Evolutionary conservation across 495 filamentous ascomycete genomes (phyloP).

Genomic region (Penicillium roqueforti): DNA sequence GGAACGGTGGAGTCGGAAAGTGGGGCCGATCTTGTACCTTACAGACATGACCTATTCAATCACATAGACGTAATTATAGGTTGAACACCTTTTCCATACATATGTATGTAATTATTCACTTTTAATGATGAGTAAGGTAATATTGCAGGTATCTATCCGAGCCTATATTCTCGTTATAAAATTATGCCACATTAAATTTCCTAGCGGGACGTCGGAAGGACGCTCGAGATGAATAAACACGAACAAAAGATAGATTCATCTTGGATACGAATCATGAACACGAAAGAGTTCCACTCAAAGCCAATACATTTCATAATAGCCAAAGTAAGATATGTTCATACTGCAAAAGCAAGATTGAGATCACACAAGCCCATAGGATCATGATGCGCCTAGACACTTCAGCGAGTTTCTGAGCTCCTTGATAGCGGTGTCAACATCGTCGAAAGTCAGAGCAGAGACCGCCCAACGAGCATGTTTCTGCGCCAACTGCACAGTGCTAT

Average conservation of each 20-base stretch:
- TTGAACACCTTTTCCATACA: no score
- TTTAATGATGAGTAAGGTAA: no score
- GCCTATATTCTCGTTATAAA: no score
- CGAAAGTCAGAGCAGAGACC: conserved; percentile 93
- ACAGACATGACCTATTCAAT: no score
- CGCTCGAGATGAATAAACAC: neutral
- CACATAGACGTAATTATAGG: no score
- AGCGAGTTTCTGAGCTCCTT: conserved; percentile 77
- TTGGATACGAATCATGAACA: no score
- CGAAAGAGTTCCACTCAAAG: neutral
- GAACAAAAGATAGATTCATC: neutral
- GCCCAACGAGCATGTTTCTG: conserved; percentile 98
- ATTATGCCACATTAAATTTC: neutral
- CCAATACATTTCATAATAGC: neutral
- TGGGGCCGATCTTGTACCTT: no score
- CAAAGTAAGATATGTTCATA: conserved; percentile 8
- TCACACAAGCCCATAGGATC: conserved; percentile 3
- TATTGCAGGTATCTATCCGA: neutral
- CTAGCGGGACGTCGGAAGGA: neutral
- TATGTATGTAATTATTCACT: no score
- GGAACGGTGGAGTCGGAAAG: no score
- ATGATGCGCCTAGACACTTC: conserved; percentile 37
- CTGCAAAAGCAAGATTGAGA: neutral
- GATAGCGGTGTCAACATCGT: conserved; percentile 88
- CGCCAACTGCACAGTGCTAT: conserved; percentile 68